Evolutionary conservation across 371 early-diverging fungal species (phyloP).

Genomic region (Edhazardia aedis): DNA sequence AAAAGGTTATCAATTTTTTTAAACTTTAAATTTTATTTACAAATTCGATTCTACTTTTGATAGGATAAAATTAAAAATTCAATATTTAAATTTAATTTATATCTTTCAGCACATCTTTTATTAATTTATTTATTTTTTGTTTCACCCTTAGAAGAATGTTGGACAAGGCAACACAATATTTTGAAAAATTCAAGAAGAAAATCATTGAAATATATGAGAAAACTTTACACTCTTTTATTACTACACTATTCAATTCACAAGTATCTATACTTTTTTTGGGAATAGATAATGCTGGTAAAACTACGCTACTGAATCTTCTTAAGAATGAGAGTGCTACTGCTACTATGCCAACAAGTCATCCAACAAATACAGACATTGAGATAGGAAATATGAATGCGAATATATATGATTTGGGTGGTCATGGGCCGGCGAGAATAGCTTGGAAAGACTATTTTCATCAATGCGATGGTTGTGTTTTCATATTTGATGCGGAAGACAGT

Average conservation of each 20-base stretch:
- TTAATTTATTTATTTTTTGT: no score
- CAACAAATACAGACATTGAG: constrained; percentile 30
- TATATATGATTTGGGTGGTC: constrained; percentile 45
- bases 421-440: constrained; percentile 36
- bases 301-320: constrained; percentile 41
- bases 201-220: constrained; percentile 18
- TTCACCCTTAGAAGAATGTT: no score
- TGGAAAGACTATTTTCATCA: constrained; percentile 45
- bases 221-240: constrained; percentile 22
- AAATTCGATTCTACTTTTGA: no score
- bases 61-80: no score
- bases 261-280: constrained; percentile 45
- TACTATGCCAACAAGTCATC: constrained; percentile 42
- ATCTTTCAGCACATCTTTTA: no score
- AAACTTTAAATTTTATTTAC: no score
- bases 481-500: constrained; percentile 41
- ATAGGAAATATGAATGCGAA: constrained; percentile 44
- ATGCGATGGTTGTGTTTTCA: constrained; percentile 46
- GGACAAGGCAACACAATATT: no score
- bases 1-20: no score
- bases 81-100: no score
- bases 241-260: constrained; percentile 29
- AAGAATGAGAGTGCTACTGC: constrained; percentile 35
- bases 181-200: constrained; percentile 3
- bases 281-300: constrained; percentile 48